Evolutionary conservation across 2,329 filamentous ascomycete species (phyloP), one percentile per base, ranked within the genome.

Genomic region (Neonectria hederae): DNA sequence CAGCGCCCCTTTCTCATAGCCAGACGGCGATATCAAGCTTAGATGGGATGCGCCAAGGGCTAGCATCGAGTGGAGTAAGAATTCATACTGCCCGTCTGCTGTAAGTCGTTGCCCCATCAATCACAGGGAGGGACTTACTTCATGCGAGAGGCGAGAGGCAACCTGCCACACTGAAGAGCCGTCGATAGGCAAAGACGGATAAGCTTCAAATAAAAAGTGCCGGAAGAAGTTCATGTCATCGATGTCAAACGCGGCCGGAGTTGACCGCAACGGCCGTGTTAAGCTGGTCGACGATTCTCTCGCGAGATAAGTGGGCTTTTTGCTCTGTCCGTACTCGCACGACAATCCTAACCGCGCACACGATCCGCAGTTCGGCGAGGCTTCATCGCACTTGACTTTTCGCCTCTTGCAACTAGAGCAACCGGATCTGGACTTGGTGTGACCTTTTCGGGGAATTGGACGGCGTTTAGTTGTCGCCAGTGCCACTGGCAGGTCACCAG

Each of bases 201-300:
- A 81, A 2, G 83, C 83, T 8, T 79, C 74, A 5, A 82, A 74
- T 9, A 86, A 66, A 66, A 86, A 87, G 66, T 86, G 84, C 55
- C 85, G 82, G 67, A 86, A 86, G 72, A 85, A 84, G 21, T 82
- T 78, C 72, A 86, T 78, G 60, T 86, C 83, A 35, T 82, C 74
- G 17, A 78, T 69, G 35, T 76, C 77, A 64, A 83, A 85, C 24
- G 70, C 69, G 3, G 58, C 54, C 1, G 72, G 69, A 2, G 71
- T 67, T 17, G 71, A 63, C 38, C 69, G 63, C 10, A 72, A 63
- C 40, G 62, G 60, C 13, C 61, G 63, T n/a, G 63, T 61, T 49
- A 71, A 43, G 4, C 22, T 48, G 11, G 30, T 42, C 11, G 62
- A 46, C n/a, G 54, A 42, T n/a, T n/a, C n/a, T n/a, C 10, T 51